Base-by-base conservation (phyloP, 371 early-diverging fungal species). In the Rhizopus sp. region DNA sequence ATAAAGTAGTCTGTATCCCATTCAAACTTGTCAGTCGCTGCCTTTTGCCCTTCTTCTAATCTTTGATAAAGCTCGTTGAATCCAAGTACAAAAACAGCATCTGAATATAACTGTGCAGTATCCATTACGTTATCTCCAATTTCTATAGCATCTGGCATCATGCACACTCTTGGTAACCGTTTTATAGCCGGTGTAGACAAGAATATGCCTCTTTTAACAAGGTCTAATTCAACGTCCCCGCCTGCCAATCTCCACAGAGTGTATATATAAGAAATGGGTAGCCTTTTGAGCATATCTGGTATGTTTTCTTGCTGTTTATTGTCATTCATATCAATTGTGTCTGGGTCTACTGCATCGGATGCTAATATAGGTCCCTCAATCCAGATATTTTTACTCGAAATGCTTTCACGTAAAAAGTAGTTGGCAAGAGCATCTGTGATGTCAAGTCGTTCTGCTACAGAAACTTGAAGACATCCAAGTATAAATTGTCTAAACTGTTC, bases 161-260 rank as follows among this genome's bases (percentile, higher is more conserved):
- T 62, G 17, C 81, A 80, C 3, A 75, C 59, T 4, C 73, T 72
- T 6, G 89, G 87, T 15, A 87, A 54, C 13, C 80, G 69, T 51
- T 84, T 80, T 45, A 88, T 84, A 30, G 83, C 77, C 3, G 89
- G 86, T 15, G 83, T 81, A 1, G 81, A 81, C 15, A 77, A 59
- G 29, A 84, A 77, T 2, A 76, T 79, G 5, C 82, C 83, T 35
- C 79, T 68, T 51, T 79, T 83, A 15, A 75, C 75, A 41, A 84
- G 71, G 59, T 84, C 83, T 5, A 82, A 55, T 49, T 83, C 87
- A 0, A 85, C 85, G 60, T 86, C 86, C 2, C 87, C 88, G 10
- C 86, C 87, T 4, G 86, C 87, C 37, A 89, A 46, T 41, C 80
- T 82, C 86, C 87, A 86, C 49, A 86, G 71, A 57, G 84, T 73